Base-by-base conservation (phyloP, 139 green algal genomes). In the Axilococcus clingmanii region DNA sequence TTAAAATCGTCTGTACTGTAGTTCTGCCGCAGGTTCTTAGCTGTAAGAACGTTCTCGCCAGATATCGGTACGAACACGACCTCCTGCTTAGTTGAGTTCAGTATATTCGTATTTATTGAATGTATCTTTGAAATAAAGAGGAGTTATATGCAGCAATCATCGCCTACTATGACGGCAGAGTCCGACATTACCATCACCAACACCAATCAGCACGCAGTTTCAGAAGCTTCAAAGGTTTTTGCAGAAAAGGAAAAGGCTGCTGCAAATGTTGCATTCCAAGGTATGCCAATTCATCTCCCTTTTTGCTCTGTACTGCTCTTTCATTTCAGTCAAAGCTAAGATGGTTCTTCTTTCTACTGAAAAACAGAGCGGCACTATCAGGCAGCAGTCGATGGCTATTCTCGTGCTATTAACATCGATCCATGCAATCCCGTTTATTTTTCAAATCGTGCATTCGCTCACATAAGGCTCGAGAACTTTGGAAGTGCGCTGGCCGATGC, bases 391-490 rank as follows among this genome's bases (percentile, higher is more conserved):
- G 73, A 82, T 3, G 42, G 68, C 4, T 98, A 97, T 70, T 84
- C 68, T 7, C 48, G 78, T 19, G 87, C 91, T 4, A 85, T 98
- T 4, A 69, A 84, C 6, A 22, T 82, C 0, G 71, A 87, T 49
- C 73, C 78, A 0, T 54, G 56, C 40, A 89, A 80, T 40, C 79
- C 83, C 8, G 66, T 95, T 2, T 87, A 88, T 37, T 93, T 73
- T 20, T 59, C 68, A 22, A 98, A 98, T 76, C 66, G 91, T 5
- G 81, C 91, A 0, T 84, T 93, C 49, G 80, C 86, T 4, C 75
- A 97, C 61, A 79, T 86, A 5, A 74, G 79, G 40, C 62, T 96
- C 1, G 92, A 99, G 63, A 79, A 88, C 40, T 95, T 88, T 71
- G 92, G 87, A 27, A 69, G 68, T 38, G 91, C 91, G 14, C 62